Conservation (phyloP, 106 monocot species). For the Allium sativum region DNA sequence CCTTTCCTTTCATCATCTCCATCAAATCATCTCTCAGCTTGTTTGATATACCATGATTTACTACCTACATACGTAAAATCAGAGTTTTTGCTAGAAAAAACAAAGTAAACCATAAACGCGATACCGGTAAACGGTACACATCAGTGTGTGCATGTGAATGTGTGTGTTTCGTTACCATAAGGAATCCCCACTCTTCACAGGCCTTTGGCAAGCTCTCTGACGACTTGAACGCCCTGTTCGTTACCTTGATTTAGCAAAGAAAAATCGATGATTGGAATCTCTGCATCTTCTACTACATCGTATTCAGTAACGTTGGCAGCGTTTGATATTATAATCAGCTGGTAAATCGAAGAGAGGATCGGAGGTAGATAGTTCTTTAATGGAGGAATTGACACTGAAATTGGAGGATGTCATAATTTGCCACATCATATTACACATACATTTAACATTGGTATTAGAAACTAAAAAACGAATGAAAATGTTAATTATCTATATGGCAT, state of each 20-base stretch:
- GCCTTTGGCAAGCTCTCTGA: slow-evolving; percentile 35
- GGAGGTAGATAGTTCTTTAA: background rate
- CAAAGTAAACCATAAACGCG: no score
- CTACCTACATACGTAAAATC: no score
- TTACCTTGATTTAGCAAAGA: slow-evolving; percentile 20
- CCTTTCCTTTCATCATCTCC: background rate
- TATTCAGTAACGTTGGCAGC: background rate
- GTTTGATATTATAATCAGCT: background rate
- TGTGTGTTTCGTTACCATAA: no score
- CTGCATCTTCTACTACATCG: background rate
- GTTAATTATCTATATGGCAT: no score
- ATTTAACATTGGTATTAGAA: no score
- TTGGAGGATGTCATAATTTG: no score
- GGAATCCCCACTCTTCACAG: slow-evolving; percentile 74
- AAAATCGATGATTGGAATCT: slow-evolving; percentile 55
- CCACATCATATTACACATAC: no score
- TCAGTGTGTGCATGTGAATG: no score
- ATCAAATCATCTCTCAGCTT: slow-evolving; percentile 9
- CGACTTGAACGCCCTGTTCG: slow-evolving; percentile 15
- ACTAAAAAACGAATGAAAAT: no score
- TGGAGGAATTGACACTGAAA: background rate
- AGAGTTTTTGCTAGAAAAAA: no score
- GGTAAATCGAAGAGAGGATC: background rate
- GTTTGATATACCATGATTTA: slow-evolving; percentile 37
- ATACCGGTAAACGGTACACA: no score